phyloP scores from a whole-genome alignment of 441 rosid species.

The Pelargonium myrrhifolium region DNA sequence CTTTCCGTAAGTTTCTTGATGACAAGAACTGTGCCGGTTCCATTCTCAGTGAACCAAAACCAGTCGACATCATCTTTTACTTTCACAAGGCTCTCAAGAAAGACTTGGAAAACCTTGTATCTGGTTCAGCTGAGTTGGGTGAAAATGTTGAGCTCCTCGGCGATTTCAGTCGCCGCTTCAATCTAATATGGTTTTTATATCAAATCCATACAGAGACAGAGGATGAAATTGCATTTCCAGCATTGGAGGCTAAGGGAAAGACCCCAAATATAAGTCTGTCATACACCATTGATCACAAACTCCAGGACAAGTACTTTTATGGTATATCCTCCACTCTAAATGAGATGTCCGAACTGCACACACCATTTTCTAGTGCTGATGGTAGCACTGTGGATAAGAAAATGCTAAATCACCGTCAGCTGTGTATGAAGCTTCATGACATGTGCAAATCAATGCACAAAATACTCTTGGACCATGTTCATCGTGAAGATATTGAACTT shows the following conservation, averaged over 20 bases:
- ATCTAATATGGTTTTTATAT: conserved; percentile 43
- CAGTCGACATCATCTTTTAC: conserved; percentile 69
- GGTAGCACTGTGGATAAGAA: conserved; percentile 21
- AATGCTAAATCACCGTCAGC: conserved; percentile 32
- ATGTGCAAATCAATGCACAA: conserved; percentile 55
- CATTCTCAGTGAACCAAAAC: conserved; percentile 33
- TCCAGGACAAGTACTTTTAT: conserved; percentile 44
- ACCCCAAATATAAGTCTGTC: conserved; percentile 55
- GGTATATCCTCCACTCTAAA: conserved; percentile 52
- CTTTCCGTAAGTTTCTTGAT: conserved; percentile 28
- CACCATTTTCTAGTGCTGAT: conserved; percentile 25
- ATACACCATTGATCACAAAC: conserved; percentile 64
- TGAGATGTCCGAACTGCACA: conserved; percentile 46
- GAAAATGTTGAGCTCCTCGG: conserved; percentile 39
- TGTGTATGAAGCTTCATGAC: conserved; percentile 57
- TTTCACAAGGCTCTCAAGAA: conserved; percentile 81
- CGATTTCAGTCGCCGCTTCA: conserved; percentile 54
- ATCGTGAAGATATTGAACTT: conserved; percentile 66
- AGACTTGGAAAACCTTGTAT: conserved; percentile 64
- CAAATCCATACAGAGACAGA: conserved; percentile 69
- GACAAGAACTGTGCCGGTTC: conserved; percentile 31
- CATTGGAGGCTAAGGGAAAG: conserved; percentile 61
- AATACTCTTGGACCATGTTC: conserved; percentile 59
- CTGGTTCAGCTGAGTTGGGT: conserved; percentile 47
- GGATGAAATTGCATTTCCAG: conserved; percentile 86